phyloP scores from a whole-genome alignment of 768 basidiomycete species.

The Macrocybe gigantea region DNA sequence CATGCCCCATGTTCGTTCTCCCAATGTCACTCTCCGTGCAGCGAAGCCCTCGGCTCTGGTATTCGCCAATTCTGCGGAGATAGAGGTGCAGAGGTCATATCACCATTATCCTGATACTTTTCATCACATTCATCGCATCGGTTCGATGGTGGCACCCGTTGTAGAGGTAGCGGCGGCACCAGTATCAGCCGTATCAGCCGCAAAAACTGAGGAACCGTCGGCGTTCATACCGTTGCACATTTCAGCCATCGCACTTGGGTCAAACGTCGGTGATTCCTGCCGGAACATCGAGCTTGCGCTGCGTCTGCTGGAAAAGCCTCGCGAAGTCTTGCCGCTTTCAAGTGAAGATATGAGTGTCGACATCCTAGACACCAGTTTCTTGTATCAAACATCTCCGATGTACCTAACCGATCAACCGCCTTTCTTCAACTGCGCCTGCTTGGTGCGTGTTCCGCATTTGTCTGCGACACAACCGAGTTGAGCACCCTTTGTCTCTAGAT shows the following conservation, averaged over 20 bases:
- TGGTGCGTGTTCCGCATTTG: constrained; percentile 46
- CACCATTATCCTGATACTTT: no score
- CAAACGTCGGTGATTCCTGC: constrained; percentile 1
- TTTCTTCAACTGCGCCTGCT: constrained; percentile 70
- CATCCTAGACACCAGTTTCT: not conserved
- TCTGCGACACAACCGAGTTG: not conserved
- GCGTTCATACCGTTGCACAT: not conserved
- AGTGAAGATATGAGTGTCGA: not conserved
- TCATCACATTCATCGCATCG: no score
- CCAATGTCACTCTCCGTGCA: constrained; percentile 45
- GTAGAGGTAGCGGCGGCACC: no score
- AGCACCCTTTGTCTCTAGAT: constrained; percentile 42
- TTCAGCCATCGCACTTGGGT: constrained; percentile 1
- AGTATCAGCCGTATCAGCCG: no score
- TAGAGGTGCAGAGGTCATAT: constrained; percentile 47
- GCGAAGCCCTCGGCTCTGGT: constrained; percentile 71
- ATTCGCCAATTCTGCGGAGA: constrained; percentile 58
- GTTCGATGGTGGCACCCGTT: no score
- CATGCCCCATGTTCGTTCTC: constrained; percentile 6
- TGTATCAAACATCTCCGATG: constrained; percentile 3
- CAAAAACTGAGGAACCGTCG: no score
- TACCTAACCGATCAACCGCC: constrained; percentile 1
- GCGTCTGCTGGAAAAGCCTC: not conserved
- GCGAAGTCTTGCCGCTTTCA: not conserved
- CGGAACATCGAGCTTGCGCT: constrained; percentile 1